Evolutionary conservation across 495 filamentous ascomycete species (phyloP), one percentile per base, ranked within the genome.

Genomic region (Hypoxylon trugodes): DNA sequence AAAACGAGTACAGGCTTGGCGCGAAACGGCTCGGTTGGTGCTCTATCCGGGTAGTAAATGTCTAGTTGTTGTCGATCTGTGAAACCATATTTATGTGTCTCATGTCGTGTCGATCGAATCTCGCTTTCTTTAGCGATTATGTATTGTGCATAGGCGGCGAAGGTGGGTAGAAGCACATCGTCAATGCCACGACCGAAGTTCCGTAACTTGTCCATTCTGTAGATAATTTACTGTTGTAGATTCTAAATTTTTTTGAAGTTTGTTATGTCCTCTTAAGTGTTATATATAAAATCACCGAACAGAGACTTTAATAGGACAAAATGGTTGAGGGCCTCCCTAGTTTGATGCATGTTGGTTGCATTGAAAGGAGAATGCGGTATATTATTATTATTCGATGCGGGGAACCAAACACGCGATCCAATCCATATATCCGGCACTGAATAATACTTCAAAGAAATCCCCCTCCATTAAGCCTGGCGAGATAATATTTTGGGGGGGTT

Each of bases 21-120:
- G 24, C 28, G 42, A 43, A 62, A 68, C 3, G 60, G 24, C 0
- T 38, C 32, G 7, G 42, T 21, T n/a, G 60, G 40, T 13, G 16
- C 30, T 41, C 36, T 32, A 21, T 51, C 53, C 1, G 76, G 68
- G 16, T 57, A 68, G 56, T 79, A 80, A 53, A 81, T 37, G 37
- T 81, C 78, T 16, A 81, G 65, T 41, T 71, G 52, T 19, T 81
- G 77, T 3, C 78, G 73, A 0, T 72, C 64, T 7, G 47, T 47
- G 22, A 57, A 50, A 5, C 77, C 76, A 49, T 81, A 81, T 3
- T 53, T 42, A 22, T 74, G 46, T 26, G 71, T 74, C 45, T 65
- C 68, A 7, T 43, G 52, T 24, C 65, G 65, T 18, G 66, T 69
- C 19, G 77, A 72, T 26, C 65, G 70, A 59, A 81, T 79, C 26